Conservation (phyloP, 2,329 filamentous ascomycete genomes). For the Fusarium xylarioides region DNA sequence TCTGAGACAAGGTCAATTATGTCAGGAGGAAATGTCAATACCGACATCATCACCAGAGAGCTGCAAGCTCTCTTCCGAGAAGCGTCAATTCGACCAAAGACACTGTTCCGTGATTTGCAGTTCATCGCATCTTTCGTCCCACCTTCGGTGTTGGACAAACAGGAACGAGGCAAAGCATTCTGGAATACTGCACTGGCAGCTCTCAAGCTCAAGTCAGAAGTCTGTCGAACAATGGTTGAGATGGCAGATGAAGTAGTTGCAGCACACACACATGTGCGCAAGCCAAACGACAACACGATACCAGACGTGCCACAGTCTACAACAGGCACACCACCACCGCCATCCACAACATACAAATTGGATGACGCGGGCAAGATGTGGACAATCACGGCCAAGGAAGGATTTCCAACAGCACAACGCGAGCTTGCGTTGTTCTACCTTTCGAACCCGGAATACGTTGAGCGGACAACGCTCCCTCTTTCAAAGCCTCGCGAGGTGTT, state of each 20-base stretch:
- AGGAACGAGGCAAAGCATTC: constrained; percentile 79
- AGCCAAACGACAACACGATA: constrained; percentile 48
- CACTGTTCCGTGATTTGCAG: constrained; percentile 83
- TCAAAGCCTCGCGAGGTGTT: constrained; percentile 89
- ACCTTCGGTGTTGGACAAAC: constrained; percentile 66
- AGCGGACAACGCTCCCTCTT: constrained; percentile 82
- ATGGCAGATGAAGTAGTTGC: constrained; percentile 64
- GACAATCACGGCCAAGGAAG: constrained; percentile 93
- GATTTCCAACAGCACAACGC: constrained; percentile 81
- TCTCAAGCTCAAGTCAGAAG: constrained; percentile 86
- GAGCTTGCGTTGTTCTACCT: constrained; percentile 95
- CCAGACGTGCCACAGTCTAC: constrained; percentile 47
- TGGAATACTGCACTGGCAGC: constrained; percentile 90
- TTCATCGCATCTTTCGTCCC: constrained; percentile 75
- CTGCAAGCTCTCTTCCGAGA: constrained; percentile 74
- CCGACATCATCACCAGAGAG: constrained; percentile 72
- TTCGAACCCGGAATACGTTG: constrained; percentile 86
- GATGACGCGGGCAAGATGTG: constrained; percentile 88
- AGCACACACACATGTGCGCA: constrained; percentile 72
- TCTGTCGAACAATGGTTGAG: constrained; percentile 80
- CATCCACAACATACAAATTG: constrained; percentile 72
- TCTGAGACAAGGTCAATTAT: constrained; percentile 59
- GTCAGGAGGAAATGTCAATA: constrained; percentile 62
- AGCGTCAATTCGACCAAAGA: constrained; percentile 76
- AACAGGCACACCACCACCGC: constrained; percentile 56